A percentile compares a stretch with the other conserved stretches of the same genome.
Conservation (phyloP, 169 alveolate genomes). For the Plasmodium berghei region DNA sequence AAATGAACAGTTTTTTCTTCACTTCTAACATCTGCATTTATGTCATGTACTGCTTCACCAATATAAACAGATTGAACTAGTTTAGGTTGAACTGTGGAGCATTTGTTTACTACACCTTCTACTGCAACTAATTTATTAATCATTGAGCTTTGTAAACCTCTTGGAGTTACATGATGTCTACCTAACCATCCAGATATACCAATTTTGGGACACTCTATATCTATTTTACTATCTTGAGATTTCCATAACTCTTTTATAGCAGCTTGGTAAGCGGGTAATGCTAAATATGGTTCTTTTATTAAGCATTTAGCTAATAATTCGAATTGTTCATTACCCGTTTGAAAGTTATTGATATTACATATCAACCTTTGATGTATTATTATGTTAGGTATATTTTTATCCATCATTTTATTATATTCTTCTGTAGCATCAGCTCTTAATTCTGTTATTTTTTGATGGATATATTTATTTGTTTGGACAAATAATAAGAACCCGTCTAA, state of each 20-base stretch:
- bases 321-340: constrained; percentile 78
- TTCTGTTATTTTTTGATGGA: constrained; percentile 53
- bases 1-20: constrained; percentile 90
- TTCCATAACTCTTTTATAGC: constrained; percentile 88
- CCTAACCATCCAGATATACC: constrained; percentile 97
- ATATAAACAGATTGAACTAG: constrained; percentile 92
- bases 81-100: constrained; percentile 94
- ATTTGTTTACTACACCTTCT: constrained; percentile 97
- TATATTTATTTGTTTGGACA: constrained; percentile 67
- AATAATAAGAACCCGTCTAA: constrained; percentile 53
- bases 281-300: constrained; percentile 85
- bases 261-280: constrained; percentile 89
- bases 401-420: constrained; percentile 59
- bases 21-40: constrained; percentile 81
- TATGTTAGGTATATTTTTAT: constrained; percentile 77
- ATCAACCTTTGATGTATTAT: constrained; percentile 82
- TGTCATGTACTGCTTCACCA: constrained; percentile 91
- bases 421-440: constrained; percentile 65
- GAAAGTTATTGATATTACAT: constrained; percentile 81
- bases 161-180: constrained; percentile 96
- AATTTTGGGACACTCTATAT: constrained; percentile 84
- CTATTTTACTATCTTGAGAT: constrained; percentile 80
- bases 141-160: constrained; percentile 95
- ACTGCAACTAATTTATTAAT: constrained; percentile 94
- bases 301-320: constrained; percentile 78